Percentiles rank a stretch among this genome's conserved stretches.
Conservation (phyloP, 441 rosid species). For the Erodium trifolium region DNA sequence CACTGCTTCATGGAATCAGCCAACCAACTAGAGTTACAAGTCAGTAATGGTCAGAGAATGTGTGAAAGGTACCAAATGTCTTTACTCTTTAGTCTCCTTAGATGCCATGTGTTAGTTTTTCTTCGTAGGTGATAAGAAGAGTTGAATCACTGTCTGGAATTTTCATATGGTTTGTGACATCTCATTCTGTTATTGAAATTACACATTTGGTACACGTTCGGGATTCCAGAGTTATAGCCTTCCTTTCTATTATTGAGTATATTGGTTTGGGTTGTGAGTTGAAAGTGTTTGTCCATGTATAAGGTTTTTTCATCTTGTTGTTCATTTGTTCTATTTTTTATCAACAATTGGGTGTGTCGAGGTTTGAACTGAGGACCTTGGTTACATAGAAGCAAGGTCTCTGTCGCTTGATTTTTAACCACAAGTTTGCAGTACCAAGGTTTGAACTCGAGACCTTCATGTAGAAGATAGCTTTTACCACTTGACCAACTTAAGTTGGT, state of each 20-base stretch:
- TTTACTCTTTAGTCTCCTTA: background rate
- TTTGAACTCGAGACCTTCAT: too few relatives aligned
- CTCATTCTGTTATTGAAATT: background rate
- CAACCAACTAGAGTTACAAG: constrained; percentile 21
- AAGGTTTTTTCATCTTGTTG: background rate
- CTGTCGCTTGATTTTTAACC: too few relatives aligned
- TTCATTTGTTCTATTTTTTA: background rate
- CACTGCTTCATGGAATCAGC: constrained; percentile 40
- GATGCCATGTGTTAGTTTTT: background rate
- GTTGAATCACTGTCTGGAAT: background rate
- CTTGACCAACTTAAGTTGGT: too few relatives aligned
- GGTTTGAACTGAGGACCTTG: too few relatives aligned
- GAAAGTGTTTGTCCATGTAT: constrained; percentile 1
- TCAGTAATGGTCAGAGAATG: constrained; percentile 25
- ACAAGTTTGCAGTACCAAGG: too few relatives aligned
- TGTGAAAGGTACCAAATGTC: constrained; percentile 6
- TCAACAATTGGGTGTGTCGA: too few relatives aligned
- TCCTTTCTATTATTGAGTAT: background rate
- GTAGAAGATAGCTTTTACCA: too few relatives aligned
- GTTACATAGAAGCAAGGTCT: too few relatives aligned
- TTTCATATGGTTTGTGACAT: background rate
- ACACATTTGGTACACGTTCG: background rate
- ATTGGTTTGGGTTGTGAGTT: constrained; percentile 8
- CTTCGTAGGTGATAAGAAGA: background rate
- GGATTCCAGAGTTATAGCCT: background rate